Evolutionary conservation across 2,329 filamentous ascomycete genomes (phyloP), one percentile per base, ranked within the genome.

Genomic region (Fusarium longipes): DNA sequence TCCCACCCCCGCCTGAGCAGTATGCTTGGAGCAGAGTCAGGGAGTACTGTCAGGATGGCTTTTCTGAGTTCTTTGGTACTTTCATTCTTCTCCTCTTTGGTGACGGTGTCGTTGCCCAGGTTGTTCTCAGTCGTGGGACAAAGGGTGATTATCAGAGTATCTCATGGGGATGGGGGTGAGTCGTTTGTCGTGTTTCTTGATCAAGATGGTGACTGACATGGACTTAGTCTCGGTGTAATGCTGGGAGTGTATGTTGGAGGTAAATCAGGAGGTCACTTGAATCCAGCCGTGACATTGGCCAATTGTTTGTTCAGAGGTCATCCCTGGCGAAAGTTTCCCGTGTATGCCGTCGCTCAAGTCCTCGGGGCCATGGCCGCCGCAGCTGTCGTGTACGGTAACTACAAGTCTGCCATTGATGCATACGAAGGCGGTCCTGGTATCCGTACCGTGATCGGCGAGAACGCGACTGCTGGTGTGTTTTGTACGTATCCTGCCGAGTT

Each of bases 401-500:
- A 89, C 76, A 84, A 85, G 56, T 85, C 84, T 8, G 88, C 88
- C 30, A 91, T 93, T 68, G 84, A 91, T 68, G 75, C 78, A 22
- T 88, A 85, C 68, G 89, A 92, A 75, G 90, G 89, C 15, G 84
- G 83, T 3, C 76, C 82, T 4, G 80, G 83, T 15, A 82, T 90
- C 57, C 83, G 90, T 24, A 92, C 89, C 2, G 89, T 92, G 1
- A 76, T 78, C 38, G 84, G 80, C 10, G 75, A 79, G 25, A 90
- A 85, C 42, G 84, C 89, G 2, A 89, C 89, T 1, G 91, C 88
- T 0, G 89, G 86, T 3, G 87, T 93, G 66, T 93, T 93, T 75
- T 90, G 87, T 81, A 92, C 91, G 0, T 93, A 93, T 70, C 90
- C 90, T 0, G 86, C 87, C 36, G 72, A 79, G 0, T 91, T 92